Evolutionary conservation across 805 yeast species (phyloP).

Genomic region (Metschnikowia corniflorae): DNA sequence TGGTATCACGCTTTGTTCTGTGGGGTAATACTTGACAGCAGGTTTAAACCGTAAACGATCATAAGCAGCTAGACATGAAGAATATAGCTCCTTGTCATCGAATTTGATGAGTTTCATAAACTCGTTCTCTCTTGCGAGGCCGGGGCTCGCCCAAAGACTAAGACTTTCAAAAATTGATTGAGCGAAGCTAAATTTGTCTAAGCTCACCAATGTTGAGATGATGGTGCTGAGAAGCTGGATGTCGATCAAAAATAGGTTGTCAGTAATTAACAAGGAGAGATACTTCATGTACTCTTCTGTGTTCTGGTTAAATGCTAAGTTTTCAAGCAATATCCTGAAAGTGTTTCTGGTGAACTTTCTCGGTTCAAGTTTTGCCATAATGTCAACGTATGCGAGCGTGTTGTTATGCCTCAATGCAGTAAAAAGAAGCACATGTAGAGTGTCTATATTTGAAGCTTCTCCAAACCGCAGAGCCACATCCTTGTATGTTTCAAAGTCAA

Average conservation of each 20-base stretch:
- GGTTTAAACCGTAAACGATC: slow-evolving; percentile 17
- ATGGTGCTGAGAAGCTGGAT: slow-evolving; percentile 20
- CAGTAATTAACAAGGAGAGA: slow-evolving; percentile 6
- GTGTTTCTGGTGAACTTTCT: slow-evolving; percentile 11
- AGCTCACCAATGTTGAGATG: slow-evolving; percentile 15
- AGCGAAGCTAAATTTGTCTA: slow-evolving; percentile 12
- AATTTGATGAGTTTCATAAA: slow-evolving; percentile 22
- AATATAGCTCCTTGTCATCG: slow-evolving; percentile 21
- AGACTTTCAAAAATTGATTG: slow-evolving; percentile 11
- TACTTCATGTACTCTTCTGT: neutral
- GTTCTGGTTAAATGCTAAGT: slow-evolving; percentile 8
- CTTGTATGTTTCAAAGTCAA: slow-evolving; percentile 22
- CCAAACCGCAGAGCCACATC: slow-evolving; percentile 17
- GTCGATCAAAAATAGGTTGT: slow-evolving; percentile 13
- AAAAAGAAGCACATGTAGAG: slow-evolving; percentile 25
- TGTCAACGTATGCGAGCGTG: slow-evolving; percentile 20
- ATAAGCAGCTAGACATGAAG: slow-evolving; percentile 14
- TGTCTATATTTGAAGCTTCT: slow-evolving; percentile 14
- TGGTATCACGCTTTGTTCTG: slow-evolving; percentile 25
- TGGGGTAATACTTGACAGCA: slow-evolving; percentile 19
- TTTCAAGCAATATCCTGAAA: slow-evolving; percentile 15
- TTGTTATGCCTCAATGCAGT: slow-evolving; percentile 29
- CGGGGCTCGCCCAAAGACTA: neutral
- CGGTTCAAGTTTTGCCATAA: slow-evolving; percentile 12
- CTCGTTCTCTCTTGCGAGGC: slow-evolving; percentile 10